Evolutionary conservation across 345 rosid genomes (phyloP), one percentile per base, ranked within the genome.

Genomic region (Pseudoturritis turrita): DNA sequence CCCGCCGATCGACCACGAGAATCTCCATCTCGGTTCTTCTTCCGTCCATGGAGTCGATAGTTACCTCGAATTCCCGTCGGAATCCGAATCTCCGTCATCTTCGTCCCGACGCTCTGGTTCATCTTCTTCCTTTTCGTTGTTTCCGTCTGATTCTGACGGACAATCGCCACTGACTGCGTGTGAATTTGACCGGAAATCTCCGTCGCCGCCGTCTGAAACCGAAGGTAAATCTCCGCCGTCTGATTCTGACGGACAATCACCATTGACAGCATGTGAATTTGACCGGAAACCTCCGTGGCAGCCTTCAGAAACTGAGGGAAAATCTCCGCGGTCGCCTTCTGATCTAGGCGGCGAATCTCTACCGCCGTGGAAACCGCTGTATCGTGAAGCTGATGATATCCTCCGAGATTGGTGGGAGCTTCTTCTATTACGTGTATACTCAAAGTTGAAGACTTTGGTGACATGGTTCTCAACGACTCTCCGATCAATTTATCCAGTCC

Each of bases 1-100:
- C 75, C 88, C 88, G 22, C 88, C 90, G 18, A 63, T 61, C 62
- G 54, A 77, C 59, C 89, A 86, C 17, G 89, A 86, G 71, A 83
- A 86, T 70, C 86, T 86, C 71, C 74, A 33, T 1, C 23, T 71
- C 22, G 66, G 10, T 8, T 33, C 76, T 43, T 74, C 78, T 52
- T 75, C 65, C 13, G 5, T 54, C 31, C 22, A 43, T 15, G 58
- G 65, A 21, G 3, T 50, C 71, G 71, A 53, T 43, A 28, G 7
- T 13, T 51, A 40, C 40, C 49, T 36, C 14, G 79, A 76, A 3
- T 68, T 63, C 7, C 70, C 49, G 0, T 68, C 63, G 1, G 69
- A 62, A 28, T 71, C 75, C 3, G 58, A 37, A 4, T 74, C 78
- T 14, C 22, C 53, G 1, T 46, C 76, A 1, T 54, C 78, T 19